A percentile compares a stretch with the other conserved stretches of the same genome.
phyloP scores from a whole-genome alignment of 176 grass and related monocot genomes.

The Carex parvula region DNA sequence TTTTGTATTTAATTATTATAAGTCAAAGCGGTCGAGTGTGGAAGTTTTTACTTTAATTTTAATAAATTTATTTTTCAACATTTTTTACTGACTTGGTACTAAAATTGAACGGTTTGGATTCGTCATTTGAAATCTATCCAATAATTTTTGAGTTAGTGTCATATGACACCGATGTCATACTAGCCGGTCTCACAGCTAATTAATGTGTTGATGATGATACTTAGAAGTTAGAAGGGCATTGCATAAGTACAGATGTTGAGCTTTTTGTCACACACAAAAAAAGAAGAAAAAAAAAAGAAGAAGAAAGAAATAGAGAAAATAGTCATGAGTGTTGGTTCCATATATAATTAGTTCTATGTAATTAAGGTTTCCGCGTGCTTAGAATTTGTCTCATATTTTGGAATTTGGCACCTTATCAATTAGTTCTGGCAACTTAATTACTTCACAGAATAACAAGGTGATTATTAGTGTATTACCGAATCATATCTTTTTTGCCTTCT shows the following conservation, averaged over 20 bases:
- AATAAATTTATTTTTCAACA: no score
- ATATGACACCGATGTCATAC: no score
- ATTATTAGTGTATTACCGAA: neutral
- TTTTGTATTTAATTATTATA: no score
- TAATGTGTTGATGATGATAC: neutral
- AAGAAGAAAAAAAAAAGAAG: no score
- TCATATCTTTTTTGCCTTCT: neutral
- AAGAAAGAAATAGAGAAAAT: neutral
- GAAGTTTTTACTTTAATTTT: no score
- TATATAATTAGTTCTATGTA: neutral
- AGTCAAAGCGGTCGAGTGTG: no score
- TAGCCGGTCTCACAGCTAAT: no score
- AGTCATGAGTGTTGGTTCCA: neutral
- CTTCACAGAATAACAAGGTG: neutral
- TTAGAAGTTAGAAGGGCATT: neutral
- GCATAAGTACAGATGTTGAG: neutral
- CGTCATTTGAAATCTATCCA: no score
- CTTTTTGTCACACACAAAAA: neutral
- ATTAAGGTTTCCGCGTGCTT: neutral
- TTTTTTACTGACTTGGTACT: no score
- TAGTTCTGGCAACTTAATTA: neutral
- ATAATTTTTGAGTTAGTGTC: no score
- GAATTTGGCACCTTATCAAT: neutral
- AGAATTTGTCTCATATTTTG: neutral
- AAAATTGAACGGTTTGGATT: no score